phyloP scores from a whole-genome alignment of 192 early-diverging fungal species.

The Backusella tarrabulga region DNA sequence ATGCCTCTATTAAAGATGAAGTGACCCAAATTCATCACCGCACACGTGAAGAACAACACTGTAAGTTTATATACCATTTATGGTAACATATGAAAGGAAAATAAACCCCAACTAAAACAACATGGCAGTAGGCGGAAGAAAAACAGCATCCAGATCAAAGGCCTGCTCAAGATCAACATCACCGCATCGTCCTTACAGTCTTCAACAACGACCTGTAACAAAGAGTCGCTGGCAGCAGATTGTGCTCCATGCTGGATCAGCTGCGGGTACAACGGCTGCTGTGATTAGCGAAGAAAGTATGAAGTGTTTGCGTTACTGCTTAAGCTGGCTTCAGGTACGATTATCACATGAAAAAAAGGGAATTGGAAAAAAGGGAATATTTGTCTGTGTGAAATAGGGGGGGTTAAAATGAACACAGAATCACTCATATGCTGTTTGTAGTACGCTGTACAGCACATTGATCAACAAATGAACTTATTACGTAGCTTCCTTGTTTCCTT shows the following conservation, averaged over 20 bases:
- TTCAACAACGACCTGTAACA: constrained; percentile 19
- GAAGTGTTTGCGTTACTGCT: constrained; percentile 82
- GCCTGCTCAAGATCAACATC: constrained; percentile 35
- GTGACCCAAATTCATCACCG: background rate
- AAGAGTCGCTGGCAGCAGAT: constrained; percentile 57
- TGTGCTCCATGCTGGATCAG: constrained; percentile 56
- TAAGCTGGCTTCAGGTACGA: constrained; percentile 74
- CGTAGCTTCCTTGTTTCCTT: constrained; percentile 54
- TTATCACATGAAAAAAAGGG: background rate
- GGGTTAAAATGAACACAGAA: background rate
- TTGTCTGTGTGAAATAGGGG: background rate
- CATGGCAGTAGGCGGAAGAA: background rate
- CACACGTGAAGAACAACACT: constrained; percentile 15
- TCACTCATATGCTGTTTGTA: constrained; percentile 16
- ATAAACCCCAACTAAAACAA: background rate
- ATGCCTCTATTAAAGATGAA: constrained; percentile 31
- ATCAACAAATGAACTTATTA: constrained; percentile 62
- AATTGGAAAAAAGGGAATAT: background rate
- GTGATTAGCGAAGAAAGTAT: constrained; percentile 87
- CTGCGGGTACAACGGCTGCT: constrained; percentile 65
- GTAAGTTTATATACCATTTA: background rate
- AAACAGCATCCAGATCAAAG: constrained; percentile 17
- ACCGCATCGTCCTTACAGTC: constrained; percentile 31
- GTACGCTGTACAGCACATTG: constrained; percentile 76
- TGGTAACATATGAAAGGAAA: background rate